Base-by-base conservation (phyloP, 1,139 yeast species). In the Geotrichum reessii region DNA sequence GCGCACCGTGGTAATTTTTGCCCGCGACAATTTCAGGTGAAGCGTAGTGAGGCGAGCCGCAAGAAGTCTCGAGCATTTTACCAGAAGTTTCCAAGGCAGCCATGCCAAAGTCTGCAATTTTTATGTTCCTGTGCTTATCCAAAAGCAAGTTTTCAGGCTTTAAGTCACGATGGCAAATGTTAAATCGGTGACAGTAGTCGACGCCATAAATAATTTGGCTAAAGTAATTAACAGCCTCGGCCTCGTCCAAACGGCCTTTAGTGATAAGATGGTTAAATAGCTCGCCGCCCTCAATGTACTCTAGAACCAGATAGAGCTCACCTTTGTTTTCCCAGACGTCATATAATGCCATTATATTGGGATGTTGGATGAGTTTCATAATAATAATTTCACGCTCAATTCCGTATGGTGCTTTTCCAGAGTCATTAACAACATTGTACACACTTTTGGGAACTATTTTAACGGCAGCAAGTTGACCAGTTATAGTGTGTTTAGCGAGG, bases 241-340 rank as follows among this genome's bases (percentile, higher is more conserved):
- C 79, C 72, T 93, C 99, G 56, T 87, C 93, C 58, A 93, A 78
- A 53, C 89, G 85, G 3, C 99, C 98, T 59, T 87, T 80, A 70
- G 90, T 90, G 62, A 93, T 91, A 59, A 93, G 78, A 67, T 92
- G 84, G 73, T 93, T 97, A 69, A 93, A 93, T 58, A 93, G 78
- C 74, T 93, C 99, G 49, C 99, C 99, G 55, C 97, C 97, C 74
- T 93, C 98, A 55, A 95, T 93, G 73, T 93, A 93, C 74, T 93
- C 99, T 62, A 93, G 76, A 27, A 95, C 95, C 66, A 93, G 80
- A 69, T 92, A 71, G 63, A 93, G 76, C 68, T 92, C 97, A 63
- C 93, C 91, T 67, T 89, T 88, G 68, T 95, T 93, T 73, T 95
- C 99, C 99, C 99, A 93, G 49, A 95, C 99, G 68, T 93, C 99